phyloP scores from a whole-genome alignment of 352 stramenopile species.

The Phytophthora constricta region DNA sequence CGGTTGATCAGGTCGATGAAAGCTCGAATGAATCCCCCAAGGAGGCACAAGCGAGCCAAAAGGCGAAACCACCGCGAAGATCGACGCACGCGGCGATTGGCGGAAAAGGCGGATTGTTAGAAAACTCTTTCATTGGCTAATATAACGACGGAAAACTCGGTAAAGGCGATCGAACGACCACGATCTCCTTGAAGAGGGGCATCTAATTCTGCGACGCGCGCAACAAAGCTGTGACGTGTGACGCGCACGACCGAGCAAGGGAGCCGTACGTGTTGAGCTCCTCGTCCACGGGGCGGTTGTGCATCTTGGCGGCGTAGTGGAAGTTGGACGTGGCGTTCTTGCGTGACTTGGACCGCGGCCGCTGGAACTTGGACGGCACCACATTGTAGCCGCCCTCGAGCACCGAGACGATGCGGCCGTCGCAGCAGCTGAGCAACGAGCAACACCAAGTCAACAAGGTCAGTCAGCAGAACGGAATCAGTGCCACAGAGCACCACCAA shows the following conservation, averaged over 20 bases:
- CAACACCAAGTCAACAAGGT: constrained; percentile 7
- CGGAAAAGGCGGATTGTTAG: constrained; percentile 1
- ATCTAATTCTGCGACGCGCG: constrained; percentile 44
- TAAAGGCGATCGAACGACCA: neutral
- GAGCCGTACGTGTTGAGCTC: constrained; percentile 62
- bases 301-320: constrained; percentile 52
- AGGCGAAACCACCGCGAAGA: neutral
- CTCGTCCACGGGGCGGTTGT: constrained; percentile 61
- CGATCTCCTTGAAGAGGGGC: neutral
- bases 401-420: constrained; percentile 94
- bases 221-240: constrained; percentile 66
- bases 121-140: constrained; percentile 2
- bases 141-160: neutral
- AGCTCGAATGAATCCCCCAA: constrained; percentile 28
- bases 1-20: constrained; percentile 29
- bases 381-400: constrained; percentile 95
- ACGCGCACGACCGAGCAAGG: constrained; percentile 61
- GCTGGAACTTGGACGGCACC: constrained; percentile 53
- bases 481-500: constrained; percentile 5
- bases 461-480: neutral
- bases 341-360: constrained; percentile 37
- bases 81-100: neutral
- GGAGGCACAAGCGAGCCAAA: constrained; percentile 4
- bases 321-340: constrained; percentile 55
- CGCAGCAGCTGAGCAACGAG: constrained; percentile 63